Evolutionary conservation across 1,284 basidiomycete species (phyloP).

Genomic region (Athelia psychrophila): DNA sequence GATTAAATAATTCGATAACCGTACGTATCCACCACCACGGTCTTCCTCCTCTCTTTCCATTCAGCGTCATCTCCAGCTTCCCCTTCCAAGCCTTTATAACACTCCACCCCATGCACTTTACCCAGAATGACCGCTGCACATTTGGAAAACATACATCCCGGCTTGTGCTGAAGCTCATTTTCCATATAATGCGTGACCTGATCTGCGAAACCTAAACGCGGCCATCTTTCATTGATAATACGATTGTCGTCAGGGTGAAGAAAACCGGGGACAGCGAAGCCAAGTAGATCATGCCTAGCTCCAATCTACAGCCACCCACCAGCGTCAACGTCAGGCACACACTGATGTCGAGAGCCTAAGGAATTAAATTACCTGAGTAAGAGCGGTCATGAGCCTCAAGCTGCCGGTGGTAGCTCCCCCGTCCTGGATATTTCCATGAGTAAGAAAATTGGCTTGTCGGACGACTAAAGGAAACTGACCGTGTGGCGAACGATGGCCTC

Average conservation of each 20-base stretch:
- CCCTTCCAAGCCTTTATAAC: neutral
- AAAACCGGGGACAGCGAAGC: neutral
- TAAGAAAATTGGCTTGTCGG: no score
- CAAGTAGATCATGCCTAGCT: neutral
- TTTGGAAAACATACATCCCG: neutral
- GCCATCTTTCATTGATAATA: neutral
- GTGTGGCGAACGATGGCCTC: slow-evolving; percentile 3
- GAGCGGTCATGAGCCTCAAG: neutral
- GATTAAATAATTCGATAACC: no score
- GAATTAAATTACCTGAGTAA: neutral
- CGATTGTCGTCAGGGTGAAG: neutral
- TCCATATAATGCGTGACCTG: neutral
- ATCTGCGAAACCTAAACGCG: neutral
- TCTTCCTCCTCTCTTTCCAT: neutral
- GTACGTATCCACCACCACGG: no score
- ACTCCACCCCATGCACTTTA: neutral
- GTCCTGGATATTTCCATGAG: neutral
- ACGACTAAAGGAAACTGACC: neutral
- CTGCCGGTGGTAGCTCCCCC: neutral
- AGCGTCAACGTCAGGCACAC: no score
- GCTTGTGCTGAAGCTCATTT: neutral
- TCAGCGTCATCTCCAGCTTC: neutral
- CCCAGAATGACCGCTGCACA: neutral
- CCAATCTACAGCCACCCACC: no score
- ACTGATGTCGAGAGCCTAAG: no score